Evolutionary conservation across 805 yeast genomes (phyloP).

Genomic region (Isabelozyma pseudorhagii): DNA sequence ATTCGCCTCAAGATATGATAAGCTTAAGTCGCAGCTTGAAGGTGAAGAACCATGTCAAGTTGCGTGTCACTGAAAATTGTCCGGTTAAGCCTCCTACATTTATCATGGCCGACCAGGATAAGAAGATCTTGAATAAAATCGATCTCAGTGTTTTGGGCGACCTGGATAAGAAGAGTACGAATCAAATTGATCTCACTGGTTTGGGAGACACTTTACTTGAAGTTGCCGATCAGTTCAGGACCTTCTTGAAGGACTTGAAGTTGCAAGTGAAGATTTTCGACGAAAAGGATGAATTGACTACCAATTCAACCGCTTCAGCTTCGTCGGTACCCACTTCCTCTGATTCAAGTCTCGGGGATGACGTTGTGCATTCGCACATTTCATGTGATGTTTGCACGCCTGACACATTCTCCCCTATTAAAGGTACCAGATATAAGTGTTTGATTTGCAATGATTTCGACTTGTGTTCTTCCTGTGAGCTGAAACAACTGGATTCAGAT

Average conservation of each 20-base stretch:
- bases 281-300: not conserved
- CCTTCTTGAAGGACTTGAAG: constrained; percentile 14
- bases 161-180: not conserved
- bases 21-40: constrained; percentile 44
- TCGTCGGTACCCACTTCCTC: constrained; percentile 1
- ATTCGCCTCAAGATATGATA: constrained; percentile 36
- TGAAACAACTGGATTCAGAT: constrained; percentile 6
- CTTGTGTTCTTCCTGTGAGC: constrained; percentile 42
- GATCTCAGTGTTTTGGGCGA: not conserved
- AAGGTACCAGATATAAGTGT: constrained; percentile 51
- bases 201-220: constrained; percentile 24
- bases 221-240: constrained; percentile 25
- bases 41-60: constrained; percentile 44
- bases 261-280: not conserved
- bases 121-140: not conserved
- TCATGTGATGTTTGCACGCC: constrained; percentile 37
- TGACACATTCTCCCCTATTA: constrained; percentile 28
- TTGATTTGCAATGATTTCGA: constrained; percentile 52
- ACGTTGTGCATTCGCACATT: constrained; percentile 19
- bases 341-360: not conserved
- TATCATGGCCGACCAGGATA: not conserved
- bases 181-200: constrained; percentile 15
- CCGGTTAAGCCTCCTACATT: constrained; percentile 1
- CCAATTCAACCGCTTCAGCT: not conserved
- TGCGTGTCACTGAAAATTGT: constrained; percentile 21